Conservation (phyloP, 176 grass and related monocot species). For the Cenchrus purpureus region DNA sequence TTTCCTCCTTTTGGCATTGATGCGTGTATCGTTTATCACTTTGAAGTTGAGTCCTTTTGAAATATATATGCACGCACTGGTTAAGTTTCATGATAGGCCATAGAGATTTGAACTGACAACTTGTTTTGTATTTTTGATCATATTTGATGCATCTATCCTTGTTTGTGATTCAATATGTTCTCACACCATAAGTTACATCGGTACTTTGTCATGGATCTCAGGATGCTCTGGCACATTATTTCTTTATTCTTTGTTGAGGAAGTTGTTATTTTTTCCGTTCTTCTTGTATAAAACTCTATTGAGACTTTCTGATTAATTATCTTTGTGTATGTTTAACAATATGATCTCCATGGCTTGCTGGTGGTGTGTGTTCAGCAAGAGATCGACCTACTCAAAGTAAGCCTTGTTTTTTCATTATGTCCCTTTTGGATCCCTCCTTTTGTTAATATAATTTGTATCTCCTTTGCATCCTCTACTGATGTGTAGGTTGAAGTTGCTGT, state of each 20-base stretch:
- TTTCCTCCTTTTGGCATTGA: constrained; percentile 16
- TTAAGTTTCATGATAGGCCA: neutral
- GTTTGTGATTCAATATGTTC: neutral
- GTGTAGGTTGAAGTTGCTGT: constrained; percentile 9
- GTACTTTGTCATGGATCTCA: neutral
- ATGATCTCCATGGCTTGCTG: constrained; percentile 38
- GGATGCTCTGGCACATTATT: neutral
- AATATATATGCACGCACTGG: neutral
- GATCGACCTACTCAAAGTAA: constrained; percentile 98
- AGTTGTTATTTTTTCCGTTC: neutral
- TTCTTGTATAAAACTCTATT: no score
- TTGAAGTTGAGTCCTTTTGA: constrained; percentile 1
- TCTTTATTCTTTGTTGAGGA: constrained; percentile 4
- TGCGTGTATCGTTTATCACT: neutral
- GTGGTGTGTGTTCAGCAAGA: constrained; percentile 82
- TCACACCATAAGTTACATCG: neutral
- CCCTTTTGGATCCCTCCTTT: neutral
- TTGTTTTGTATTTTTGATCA: constrained; percentile 11
- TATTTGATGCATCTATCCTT: constrained; percentile 1
- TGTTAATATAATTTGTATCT: neutral
- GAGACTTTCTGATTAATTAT: constrained; percentile 42
- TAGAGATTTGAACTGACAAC: neutral
- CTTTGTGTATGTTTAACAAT: constrained; percentile 47
- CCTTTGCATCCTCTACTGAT: neutral
- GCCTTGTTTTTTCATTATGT: constrained; percentile 21